Evolutionary conservation across 352 stramenopile genomes (phyloP), one percentile per base, ranked within the genome.

Genomic region (Globisporangium carolinianum): DNA sequence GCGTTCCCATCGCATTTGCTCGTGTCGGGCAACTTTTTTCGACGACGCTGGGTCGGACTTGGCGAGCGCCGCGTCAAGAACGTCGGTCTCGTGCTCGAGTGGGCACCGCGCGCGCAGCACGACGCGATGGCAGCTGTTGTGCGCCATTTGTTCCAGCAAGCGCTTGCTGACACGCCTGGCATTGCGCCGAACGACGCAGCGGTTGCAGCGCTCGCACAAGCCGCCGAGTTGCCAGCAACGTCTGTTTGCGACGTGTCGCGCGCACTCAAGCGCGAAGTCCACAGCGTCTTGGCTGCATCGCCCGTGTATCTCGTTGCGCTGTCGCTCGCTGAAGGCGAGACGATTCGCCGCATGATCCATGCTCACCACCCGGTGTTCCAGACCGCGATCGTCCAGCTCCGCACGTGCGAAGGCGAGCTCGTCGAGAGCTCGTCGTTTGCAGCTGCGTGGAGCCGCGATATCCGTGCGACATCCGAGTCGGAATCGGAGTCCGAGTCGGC

Each of bases 271-370:
- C 55, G 61, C 48, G 73, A 79, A 2, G 82, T 89, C 7, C 46
- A 66, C 18, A 42, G 45, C 10, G 51, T 69, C 12, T 73, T 73
- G 0, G 69, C 70, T 24, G 63, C 60, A 0, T 65, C 77, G 42
- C 78, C 84, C 0, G 80, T 91, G 24, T 98, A 92, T 65, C 88
- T 98, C 51, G 95, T 97, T 41, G 96, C 91, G 2, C 71, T 99
- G 46, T 99, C 95, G 10, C 79, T 99, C 47, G 91, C 94, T 11
- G 97, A 99, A 71, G 97, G 96, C 6, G 97, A 99, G 71, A 98
- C 94, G 37, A 90, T 98, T 71, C 87, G 96, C 35, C 81, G 96
- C 36, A 97, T 97, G 66, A 97, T 99, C 59, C 96, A 99, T 71
- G 86, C 89, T 57, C 81, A 83, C 37, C 85, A 95, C 51, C 76